phyloP scores from a whole-genome alignment of 129 eudicot genomes.

The Silybum marianum region DNA sequence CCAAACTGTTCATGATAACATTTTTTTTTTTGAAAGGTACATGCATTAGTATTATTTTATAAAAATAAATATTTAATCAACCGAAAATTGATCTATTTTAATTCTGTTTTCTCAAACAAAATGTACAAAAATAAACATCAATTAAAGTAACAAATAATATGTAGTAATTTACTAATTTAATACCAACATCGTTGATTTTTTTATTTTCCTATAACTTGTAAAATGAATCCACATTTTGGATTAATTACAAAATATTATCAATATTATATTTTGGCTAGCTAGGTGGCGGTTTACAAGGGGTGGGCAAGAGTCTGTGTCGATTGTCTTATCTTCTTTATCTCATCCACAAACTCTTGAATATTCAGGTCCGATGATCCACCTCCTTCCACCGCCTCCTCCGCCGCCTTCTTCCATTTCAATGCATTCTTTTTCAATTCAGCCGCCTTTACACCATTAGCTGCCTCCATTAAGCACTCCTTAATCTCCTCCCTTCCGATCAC shows the following conservation, averaged over 20 bases:
- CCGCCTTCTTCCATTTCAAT: not conserved
- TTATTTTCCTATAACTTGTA: no score
- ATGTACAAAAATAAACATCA: no score
- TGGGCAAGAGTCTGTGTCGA: not conserved
- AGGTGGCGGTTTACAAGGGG: not conserved
- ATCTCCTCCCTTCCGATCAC: conserved; percentile 48
- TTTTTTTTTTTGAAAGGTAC: no score
- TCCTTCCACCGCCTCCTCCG: conserved; percentile 52
- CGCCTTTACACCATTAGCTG: conserved; percentile 39
- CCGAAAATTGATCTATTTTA: no score
- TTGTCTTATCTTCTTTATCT: conserved; percentile 17
- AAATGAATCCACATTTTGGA: not conserved
- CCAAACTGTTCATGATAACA: no score
- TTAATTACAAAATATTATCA: no score
- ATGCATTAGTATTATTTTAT: no score
- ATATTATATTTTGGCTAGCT: no score
- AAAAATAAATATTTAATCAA: no score
- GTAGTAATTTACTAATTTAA: no score
- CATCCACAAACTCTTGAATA: conserved; percentile 49
- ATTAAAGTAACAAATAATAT: no score
- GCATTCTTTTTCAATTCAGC: conserved; percentile 30
- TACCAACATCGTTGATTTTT: not conserved
- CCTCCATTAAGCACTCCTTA: conserved; percentile 42
- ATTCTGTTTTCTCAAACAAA: no score
- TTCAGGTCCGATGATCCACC: conserved; percentile 61